Evolutionary conservation across 2,329 filamentous ascomycete genomes (phyloP), one percentile per base, ranked within the genome.

Genomic region (Claviceps quebecensis): DNA sequence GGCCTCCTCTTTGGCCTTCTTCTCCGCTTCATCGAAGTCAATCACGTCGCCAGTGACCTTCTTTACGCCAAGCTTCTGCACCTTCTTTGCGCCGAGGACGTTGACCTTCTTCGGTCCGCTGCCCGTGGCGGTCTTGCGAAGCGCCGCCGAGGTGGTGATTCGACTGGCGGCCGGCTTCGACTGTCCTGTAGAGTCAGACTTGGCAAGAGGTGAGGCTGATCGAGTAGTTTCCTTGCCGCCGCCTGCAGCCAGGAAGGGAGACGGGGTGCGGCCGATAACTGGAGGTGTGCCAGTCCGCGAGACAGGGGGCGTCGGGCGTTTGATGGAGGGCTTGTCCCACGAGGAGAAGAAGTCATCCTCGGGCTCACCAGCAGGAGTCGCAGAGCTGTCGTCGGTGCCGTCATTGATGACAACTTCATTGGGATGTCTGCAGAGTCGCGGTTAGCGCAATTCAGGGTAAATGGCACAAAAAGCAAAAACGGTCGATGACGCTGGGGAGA

Each of bases 271-370:
- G 61, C 84, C 84, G 59, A 87, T 77, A 11, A 86, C 80, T 3
- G 87, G 84, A 14, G 91, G 91, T 2, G 93, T 97, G 49, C 81
- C 83, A 44, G 87, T 93, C 63, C 93, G 84, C 39, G 91, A 96
- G 44, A 93, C 79, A 16, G 93, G 91, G 58, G 95, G 95, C 57
- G 88, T 96, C 38, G 91, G 91, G 60, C 89, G 83, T 76, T 97
- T 98, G 71, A 98, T 94, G 4, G 89, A 80, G 22, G 93, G 93
- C 72, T 97, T 96, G 64, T 97, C 93, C 93, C 91, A 98, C 0
- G 89, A 96, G 9, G 91, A 95, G 71, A 98, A 98, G 75, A 98
- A 98, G 66, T 97, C 93, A 63, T 96, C 90, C 59, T 96, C 90
- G 22, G 80, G 76, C 58, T 95, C 89, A 58, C 82, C 85, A 45